These are phyloP conservation scores for Ochetophila trinervis DNA, from an alignment of 306 rosid species.

Conservation along the genomic window DNA sequence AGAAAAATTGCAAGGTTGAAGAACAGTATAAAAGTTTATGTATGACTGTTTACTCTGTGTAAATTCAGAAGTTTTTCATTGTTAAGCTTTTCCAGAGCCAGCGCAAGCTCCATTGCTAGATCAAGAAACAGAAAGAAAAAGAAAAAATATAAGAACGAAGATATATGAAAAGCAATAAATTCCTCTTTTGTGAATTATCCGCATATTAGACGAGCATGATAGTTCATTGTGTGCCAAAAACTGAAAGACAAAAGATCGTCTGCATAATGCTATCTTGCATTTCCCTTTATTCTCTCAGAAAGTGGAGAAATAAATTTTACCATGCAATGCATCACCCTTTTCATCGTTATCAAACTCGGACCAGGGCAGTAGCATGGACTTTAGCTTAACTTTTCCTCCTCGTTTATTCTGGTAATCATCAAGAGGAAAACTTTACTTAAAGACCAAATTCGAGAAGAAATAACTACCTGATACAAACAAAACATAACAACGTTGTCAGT, in stretches of 20 bases:
- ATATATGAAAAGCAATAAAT: too few relatives aligned
- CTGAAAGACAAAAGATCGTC: too few relatives aligned
- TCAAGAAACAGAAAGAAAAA: background rate
- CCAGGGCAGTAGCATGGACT: constrained; percentile 29
- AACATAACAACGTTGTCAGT: background rate
- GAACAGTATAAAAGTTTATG: background rate
- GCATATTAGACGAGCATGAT: too few relatives aligned
- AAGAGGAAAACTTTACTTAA: background rate
- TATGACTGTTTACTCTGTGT: constrained; percentile 16
- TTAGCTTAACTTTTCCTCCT: constrained; percentile 41
- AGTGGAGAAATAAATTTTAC: constrained; percentile 8
- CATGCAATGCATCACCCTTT: constrained; percentile 46
- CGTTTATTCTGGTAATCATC: constrained; percentile 29
- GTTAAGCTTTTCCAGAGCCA: constrained; percentile 41
- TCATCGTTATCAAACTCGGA: constrained; percentile 38
- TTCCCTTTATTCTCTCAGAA: background rate
- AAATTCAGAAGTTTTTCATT: constrained; percentile 40
- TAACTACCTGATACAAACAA: background rate
- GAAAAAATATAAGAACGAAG: background rate
- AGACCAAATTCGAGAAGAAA: background rate
- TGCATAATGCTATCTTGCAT: background rate
- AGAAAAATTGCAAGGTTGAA: background rate
- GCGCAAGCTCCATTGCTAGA: constrained; percentile 43
- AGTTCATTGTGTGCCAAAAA: too few relatives aligned
- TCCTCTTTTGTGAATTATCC: too few relatives aligned